These are phyloP conservation scores for Mycena sanguinolenta DNA, from an alignment of 768 basidiomycete genomes.

Conservation along the genomic window DNA sequence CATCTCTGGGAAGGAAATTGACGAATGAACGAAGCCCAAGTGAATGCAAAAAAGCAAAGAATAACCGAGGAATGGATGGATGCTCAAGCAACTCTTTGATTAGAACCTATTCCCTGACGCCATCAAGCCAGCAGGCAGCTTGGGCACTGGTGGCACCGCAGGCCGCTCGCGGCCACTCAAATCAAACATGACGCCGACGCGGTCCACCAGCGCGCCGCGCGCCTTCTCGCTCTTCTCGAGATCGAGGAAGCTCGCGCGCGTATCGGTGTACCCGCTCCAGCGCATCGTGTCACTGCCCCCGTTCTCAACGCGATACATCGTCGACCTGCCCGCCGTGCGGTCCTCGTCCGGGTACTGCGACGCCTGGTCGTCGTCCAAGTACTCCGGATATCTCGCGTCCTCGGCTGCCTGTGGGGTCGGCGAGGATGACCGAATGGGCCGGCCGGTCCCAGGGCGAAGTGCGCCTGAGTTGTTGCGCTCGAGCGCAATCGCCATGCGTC, in stretches of 20 bases:
- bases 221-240: slow-evolving; percentile 63
- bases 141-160: slow-evolving; percentile 59
- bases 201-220: slow-evolving; percentile 62
- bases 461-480: slow-evolving; percentile 46
- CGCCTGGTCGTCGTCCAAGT: slow-evolving; percentile 38
- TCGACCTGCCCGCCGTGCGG: slow-evolving; percentile 37
- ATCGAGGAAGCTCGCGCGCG: slow-evolving; percentile 65
- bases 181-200: slow-evolving; percentile 68
- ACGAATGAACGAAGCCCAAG: not conserved
- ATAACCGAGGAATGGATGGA: not conserved
- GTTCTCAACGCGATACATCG: slow-evolving; percentile 44
- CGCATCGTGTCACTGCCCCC: slow-evolving; percentile 50
- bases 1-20: not conserved
- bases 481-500: slow-evolving; percentile 39
- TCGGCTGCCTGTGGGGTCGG: not conserved
- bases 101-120: slow-evolving; percentile 47
- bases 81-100: slow-evolving; percentile 26
- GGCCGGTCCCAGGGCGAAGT: slow-evolving; percentile 16
- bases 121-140: slow-evolving; percentile 51
- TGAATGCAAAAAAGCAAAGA: no score
- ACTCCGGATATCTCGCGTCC: not conserved
- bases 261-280: slow-evolving; percentile 63
- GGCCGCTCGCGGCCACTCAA: slow-evolving; percentile 50
- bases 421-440: not conserved
- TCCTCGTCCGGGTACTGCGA: slow-evolving; percentile 45